Conservation (phyloP, 2,329 filamentous ascomycete genomes). For the Exophiala alcalophila region DNA sequence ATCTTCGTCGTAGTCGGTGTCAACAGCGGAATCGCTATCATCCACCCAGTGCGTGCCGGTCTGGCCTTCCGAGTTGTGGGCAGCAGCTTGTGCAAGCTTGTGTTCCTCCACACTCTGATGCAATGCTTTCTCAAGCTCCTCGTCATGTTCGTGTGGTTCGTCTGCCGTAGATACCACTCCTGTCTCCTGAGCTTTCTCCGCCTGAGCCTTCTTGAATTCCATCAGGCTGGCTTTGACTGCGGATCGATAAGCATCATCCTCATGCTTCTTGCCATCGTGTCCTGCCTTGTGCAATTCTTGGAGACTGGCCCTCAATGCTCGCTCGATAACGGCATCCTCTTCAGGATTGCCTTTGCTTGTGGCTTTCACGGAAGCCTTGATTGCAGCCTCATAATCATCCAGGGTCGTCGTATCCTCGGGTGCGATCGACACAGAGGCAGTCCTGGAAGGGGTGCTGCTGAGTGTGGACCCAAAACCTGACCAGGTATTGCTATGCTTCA, state of each 20-base stretch:
- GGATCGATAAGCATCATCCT: constrained; percentile 34
- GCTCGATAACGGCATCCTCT: constrained; percentile 69
- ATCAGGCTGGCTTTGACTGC: constrained; percentile 31
- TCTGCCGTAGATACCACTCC: constrained; percentile 6
- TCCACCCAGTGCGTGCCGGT: constrained; percentile 7
- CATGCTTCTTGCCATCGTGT: constrained; percentile 29
- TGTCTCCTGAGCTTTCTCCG: constrained; percentile 26
- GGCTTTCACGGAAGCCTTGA: constrained; percentile 64
- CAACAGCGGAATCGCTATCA: constrained; percentile 31
- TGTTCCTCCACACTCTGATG: constrained; percentile 45
- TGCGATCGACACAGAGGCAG: no score
- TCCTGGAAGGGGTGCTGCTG: constrained; percentile 18
- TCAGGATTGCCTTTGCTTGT: constrained; percentile 67
- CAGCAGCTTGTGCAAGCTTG: constrained; percentile 8
- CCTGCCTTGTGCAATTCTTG: constrained; percentile 50
- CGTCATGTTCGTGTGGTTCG: constrained; percentile 35
- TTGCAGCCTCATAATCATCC: constrained; percentile 68
- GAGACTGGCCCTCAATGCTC: constrained; percentile 70
- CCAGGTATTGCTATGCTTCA: constrained; percentile 15
- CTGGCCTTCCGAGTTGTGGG: background rate
- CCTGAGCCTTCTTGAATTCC: constrained; percentile 24
- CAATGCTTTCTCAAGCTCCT: constrained; percentile 46
- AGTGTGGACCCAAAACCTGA: constrained; percentile 15
- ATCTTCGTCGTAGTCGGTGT: constrained; percentile 36
- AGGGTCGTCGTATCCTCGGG: constrained; percentile 42